Evolutionary conservation across 257 asterid genomes (phyloP), one percentile per base, ranked within the genome.

Genomic region (Penstemon newberryi): DNA sequence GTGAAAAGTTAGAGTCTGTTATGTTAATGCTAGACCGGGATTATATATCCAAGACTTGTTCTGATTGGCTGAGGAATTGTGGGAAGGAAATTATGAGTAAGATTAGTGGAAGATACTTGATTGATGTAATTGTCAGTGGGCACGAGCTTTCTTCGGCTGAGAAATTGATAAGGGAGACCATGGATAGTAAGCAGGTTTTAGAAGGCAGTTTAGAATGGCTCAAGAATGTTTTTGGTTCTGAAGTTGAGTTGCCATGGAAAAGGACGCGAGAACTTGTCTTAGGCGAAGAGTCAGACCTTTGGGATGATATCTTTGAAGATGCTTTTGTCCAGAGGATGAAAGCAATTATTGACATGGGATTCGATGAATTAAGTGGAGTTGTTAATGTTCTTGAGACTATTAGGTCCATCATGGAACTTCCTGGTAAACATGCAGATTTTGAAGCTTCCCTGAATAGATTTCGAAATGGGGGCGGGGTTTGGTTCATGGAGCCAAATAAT

Each of bases 191-290:
- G 69, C 96, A 89, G 79, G 96, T 91, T 8, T 78, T 94, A 73
- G 96, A 87, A 78, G 96, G 97, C 60, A 94, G 99, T 77, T 81
- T 94, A 73, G 99, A 91, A 82, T 94, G 97, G 99, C 91, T 94
- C 75, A 91, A 82, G 85, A 87, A 90, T 77, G 99, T 91, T 67
- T 94, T 94, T 78, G 99, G 99, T 74, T 94, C 99, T 55, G 97
- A 94, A 73, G 81, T 91, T 79, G 97, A 94, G 80, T 81, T 89
- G 75, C 99, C 99, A 5, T 94, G 99, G 99, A 94, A 89, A 76
- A 78, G 97, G 69, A 91, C 88, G 3, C 89, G 87, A 1, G 99
- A 94, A 82, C 96, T 94, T 79, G 99, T 94, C 55, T 70, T 94
- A 70, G 99, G 97, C 8, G 96, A 85, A 77, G 99, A 94, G 56